A percentile compares a stretch with the other conserved stretches of the same genome.
phyloP scores from a whole-genome alignment of 305 asterid species.

The Fraxinus albicans region DNA sequence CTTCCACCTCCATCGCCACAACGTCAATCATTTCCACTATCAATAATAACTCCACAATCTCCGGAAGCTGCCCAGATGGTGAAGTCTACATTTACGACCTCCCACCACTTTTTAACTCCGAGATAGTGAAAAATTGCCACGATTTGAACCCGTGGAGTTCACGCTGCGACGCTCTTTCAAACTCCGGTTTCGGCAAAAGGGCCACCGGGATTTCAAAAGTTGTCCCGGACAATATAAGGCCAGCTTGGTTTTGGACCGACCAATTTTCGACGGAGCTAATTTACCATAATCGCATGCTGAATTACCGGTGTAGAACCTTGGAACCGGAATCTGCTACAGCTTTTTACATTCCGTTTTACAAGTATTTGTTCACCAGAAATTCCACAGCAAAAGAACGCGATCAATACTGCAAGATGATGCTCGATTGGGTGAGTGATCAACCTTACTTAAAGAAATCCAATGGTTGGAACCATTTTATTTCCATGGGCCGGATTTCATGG shows the following conservation, averaged over 20 bases:
- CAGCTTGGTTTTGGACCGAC: constrained; percentile 75
- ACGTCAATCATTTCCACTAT: not conserved
- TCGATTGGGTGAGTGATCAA: constrained; percentile 50
- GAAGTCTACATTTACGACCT: constrained; percentile 46
- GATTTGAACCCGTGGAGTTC: constrained; percentile 59
- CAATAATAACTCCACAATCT: not conserved
- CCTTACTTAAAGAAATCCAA: constrained; percentile 41
- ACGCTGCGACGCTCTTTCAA: constrained; percentile 64
- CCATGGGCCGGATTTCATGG: constrained; percentile 71
- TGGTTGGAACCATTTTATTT: constrained; percentile 69
- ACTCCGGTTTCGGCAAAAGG: constrained; percentile 54
- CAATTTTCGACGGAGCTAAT: constrained; percentile 63
- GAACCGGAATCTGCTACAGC: constrained; percentile 56
- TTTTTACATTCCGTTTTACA: constrained; percentile 68
- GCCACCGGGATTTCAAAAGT: constrained; percentile 39
- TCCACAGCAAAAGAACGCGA: constrained; percentile 57
- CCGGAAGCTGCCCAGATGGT: constrained; percentile 37
- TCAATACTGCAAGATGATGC: constrained; percentile 50
- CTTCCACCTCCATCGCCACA: not conserved
- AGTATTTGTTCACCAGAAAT: constrained; percentile 39
- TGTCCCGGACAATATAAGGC: constrained; percentile 38
- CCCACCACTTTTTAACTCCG: constrained; percentile 48
- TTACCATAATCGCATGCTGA: constrained; percentile 57
- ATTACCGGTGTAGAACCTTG: constrained; percentile 50
- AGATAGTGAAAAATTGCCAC: constrained; percentile 48